phyloP scores from a whole-genome alignment of 1,284 basidiomycete species.

The Pyrrhoderma lamaoense region DNA sequence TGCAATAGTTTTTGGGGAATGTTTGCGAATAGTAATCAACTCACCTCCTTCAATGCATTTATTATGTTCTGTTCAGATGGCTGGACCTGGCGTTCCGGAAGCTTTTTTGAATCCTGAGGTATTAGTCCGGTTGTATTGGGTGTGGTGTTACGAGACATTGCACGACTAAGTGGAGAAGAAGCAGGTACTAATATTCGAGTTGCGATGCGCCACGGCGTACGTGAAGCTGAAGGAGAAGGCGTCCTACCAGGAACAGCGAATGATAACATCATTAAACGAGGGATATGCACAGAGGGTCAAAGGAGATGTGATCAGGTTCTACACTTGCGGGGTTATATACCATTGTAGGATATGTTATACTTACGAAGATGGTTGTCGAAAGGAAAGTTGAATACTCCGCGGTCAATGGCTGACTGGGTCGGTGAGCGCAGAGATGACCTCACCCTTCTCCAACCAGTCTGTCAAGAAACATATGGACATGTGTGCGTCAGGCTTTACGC shows the following conservation, averaged over 20 bases:
- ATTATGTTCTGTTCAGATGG: conserved; percentile 34
- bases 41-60: conserved; percentile 34
- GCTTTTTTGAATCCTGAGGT: conserved; percentile 31
- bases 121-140: conserved; percentile 37
- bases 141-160: conserved; percentile 26
- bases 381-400: too few species aligned
- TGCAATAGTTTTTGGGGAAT: background rate
- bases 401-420: too few species aligned
- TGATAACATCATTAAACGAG: too few species aligned
- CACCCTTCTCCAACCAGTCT: background rate
- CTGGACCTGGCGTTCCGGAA: conserved; percentile 32
- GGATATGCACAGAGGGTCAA: too few species aligned
- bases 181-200: conserved; percentile 11
- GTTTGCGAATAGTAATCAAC: background rate
- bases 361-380: too few species aligned
- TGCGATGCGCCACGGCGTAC: conserved; percentile 1
- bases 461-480: background rate
- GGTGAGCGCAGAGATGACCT: conserved; percentile 8
- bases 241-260: too few species aligned
- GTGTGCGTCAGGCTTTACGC: background rate
- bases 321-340: too few species aligned
- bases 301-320: too few species aligned
- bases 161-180: conserved; percentile 15
- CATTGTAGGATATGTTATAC: too few species aligned
- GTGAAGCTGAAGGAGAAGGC: background rate